Base-by-base conservation (phyloP, 2,329 filamentous ascomycete species). In the Periconia sp. region DNA sequence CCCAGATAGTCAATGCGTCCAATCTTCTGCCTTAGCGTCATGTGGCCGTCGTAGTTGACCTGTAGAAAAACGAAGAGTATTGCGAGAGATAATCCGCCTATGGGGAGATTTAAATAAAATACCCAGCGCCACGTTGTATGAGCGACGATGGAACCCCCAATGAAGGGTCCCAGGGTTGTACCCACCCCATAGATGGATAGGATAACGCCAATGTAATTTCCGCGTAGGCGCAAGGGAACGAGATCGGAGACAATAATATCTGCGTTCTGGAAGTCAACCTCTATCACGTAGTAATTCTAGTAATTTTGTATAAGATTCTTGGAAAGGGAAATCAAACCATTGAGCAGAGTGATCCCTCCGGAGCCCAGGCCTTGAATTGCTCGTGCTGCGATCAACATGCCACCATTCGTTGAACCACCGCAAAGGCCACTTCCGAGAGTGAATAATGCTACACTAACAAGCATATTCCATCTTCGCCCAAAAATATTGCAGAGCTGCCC, bases 371-470 rank as follows among this genome's bases (percentile, higher is more conserved):
- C 81, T 46, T 83, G 78, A 3, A 84, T 60, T 0, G 70, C 69
- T 2, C 80, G 73, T 12, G 77, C 78, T 47, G 66, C 74, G 18
- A 85, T 79, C 2, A 85, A 63, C 63, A 73, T 75, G 0, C 42
- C 54, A 3, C 61, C 63, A n/a, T 50, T 72, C 1, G 46, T 66
- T 0, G 80, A 75, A 1, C 73, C 73, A 2, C 77, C 80, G 23
- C 65, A 71, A 5, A 83, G 63, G 1, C 73, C 76, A 39, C 77
- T 78, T 0, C 80, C 80, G 0, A 83, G 52, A 0, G 65, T 65
- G 46, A 81, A 81, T 1, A 78, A 36, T 3, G 63, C 64, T 1
- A 78, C 66, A 3, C 71, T n/a, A 9, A 29, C 12, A 1, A 56
- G 25, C 11, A 42, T 42, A 15, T 35, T 34, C n/a, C 22, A 71